Conservation (phyloP, 164 flowering plant species). For the Vitis cinerea region DNA sequence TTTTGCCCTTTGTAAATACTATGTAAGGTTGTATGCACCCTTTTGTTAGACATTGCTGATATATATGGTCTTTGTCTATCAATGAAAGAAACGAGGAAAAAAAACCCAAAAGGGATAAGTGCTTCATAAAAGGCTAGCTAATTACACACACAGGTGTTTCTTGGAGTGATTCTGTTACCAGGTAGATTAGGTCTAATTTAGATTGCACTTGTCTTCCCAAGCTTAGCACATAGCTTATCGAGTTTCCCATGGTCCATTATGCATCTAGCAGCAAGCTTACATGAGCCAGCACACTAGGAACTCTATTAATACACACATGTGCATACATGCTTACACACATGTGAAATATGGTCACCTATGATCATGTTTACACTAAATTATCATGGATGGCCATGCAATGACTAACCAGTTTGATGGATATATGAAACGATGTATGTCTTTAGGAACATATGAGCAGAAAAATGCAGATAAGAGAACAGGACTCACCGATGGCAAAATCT, state of each 20-base stretch:
- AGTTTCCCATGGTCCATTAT: background rate
- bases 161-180: background rate
- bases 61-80: no score
- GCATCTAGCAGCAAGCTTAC: background rate
- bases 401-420: background rate
- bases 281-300: background rate
- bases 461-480: background rate
- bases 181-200: background rate
- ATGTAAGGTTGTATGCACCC: no score
- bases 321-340: background rate
- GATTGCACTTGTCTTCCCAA: background rate
- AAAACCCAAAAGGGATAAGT: no score
- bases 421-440: background rate
- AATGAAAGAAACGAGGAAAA: no score
- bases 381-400: background rate
- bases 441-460: background rate
- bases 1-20: no score
- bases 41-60: no score
- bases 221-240: background rate
- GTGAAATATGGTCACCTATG: background rate
- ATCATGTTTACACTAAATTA: background rate
- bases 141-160: background rate
- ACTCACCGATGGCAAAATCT: constrained; percentile 47
- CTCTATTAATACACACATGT: background rate
- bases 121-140: no score